Base-by-base conservation (phyloP, 495 filamentous ascomycete species). In the Umbilicaria muhlenbergii region DNA sequence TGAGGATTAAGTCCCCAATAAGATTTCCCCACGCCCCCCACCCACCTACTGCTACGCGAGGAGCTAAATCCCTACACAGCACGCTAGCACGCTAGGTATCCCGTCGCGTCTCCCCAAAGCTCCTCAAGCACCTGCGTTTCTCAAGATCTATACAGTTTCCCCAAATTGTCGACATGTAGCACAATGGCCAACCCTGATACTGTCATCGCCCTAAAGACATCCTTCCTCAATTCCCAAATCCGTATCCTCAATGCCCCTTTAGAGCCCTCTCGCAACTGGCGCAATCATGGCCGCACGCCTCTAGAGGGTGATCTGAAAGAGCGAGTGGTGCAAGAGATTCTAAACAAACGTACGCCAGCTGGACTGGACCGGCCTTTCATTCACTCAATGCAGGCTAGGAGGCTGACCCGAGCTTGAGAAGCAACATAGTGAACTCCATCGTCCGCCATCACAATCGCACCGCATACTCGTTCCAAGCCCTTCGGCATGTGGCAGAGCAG, bases 401-500 rank as follows among this genome's bases (percentile, higher is more conserved):
- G 58, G 43, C 61, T 35, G 32, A 28, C 19, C 44, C 57, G 56
- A 34, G 55, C 43, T 43, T 12, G 16, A 19, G 12, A 21, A 6
- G 43, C 36, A 40, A 2, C 5, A 42, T 60, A 69, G 75, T 86
- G 10, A 87, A 88, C 56, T 63, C 71, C 36, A 61, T 64, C 17
- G 63, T 86, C 33, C 74, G 72, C 42, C 78, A 81, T 47, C 86
- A 92, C 58, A 70, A 72, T 46, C 77, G 75, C 28, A 66, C 78
- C 32, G 78, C 76, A 13, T 88, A 89, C 61, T 73, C 78, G 11
- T 73, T 79, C 0, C 82, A 88, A 51, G 76, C 81, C 0, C 74
- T 78, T 44, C 74, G 83, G 32, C 81, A 87, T 62, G 73, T 92
- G 34, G 85, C 83, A 17, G 80, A 86, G 59, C 84, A 92, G 65